These are phyloP conservation scores for Ceratobasidium theobromae DNA, from an alignment of 1,284 basidiomycete genomes.

Conservation along the genomic window DNA sequence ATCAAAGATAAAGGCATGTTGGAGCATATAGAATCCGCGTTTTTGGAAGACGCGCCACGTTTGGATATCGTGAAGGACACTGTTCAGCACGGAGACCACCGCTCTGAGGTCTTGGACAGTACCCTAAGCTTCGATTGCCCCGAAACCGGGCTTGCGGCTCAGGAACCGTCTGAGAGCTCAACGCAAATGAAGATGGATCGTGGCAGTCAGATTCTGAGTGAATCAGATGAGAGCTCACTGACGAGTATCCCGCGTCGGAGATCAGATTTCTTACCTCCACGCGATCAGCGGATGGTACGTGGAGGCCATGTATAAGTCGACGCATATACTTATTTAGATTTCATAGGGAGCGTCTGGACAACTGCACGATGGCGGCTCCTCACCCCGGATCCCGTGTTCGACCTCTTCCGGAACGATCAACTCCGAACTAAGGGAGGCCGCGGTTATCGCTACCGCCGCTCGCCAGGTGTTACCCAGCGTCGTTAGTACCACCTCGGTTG, in stretches of 20 bases:
- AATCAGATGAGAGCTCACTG: constrained; percentile 22
- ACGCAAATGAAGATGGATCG: constrained; percentile 22
- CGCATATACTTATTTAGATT: constrained; percentile 4
- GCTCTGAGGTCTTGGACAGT: constrained; percentile 3
- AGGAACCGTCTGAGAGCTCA: constrained; percentile 2
- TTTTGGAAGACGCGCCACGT: constrained; percentile 4
- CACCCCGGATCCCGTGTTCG: neutral
- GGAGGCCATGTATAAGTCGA: neutral
- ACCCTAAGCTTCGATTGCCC: constrained; percentile 4
- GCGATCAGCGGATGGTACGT: constrained; percentile 15
- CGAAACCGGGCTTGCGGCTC: neutral
- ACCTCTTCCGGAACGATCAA: constrained; percentile 13
- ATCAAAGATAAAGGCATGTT: constrained; percentile 22
- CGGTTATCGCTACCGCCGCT: constrained; percentile 24
- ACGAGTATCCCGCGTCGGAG: constrained; percentile 30
- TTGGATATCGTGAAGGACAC: neutral
- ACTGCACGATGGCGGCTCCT: neutral
- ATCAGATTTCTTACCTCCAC: constrained; percentile 30
- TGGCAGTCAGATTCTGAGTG: constrained; percentile 16
- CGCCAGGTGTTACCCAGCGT: constrained; percentile 5
- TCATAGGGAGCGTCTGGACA: constrained; percentile 5
- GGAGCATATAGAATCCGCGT: neutral
- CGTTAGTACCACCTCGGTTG: constrained; percentile 33
- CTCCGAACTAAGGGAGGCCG: neutral
- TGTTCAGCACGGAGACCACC: neutral